Evolutionary conservation across 768 basidiomycete species (phyloP).

Genomic region (Lyophyllum decastes): DNA sequence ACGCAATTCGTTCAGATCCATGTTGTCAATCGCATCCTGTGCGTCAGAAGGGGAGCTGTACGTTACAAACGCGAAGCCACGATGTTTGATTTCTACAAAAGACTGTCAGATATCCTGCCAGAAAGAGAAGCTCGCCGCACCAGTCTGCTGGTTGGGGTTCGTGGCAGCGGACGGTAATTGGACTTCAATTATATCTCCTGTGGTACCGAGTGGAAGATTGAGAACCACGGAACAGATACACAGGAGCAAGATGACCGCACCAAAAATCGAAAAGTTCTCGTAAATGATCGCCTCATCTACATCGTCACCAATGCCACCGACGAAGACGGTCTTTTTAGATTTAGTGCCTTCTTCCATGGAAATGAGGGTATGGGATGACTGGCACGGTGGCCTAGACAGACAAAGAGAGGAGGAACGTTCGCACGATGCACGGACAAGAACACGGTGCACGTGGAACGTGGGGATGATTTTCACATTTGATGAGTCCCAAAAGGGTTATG

Average conservation of each 20-base stretch:
- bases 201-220: constrained; percentile 11
- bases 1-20: constrained; percentile 90
- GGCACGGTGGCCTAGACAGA: constrained; percentile 2
- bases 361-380: not conserved
- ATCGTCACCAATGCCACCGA: constrained; percentile 83
- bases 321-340: constrained; percentile 83
- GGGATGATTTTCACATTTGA: constrained; percentile 15
- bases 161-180: constrained; percentile 80
- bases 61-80: constrained; percentile 94
- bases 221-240: not conserved
- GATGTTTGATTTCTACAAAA: constrained; percentile 67
- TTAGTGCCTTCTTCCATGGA: constrained; percentile 82
- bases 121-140: constrained; percentile 32
- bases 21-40: constrained; percentile 97
- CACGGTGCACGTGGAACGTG: constrained; percentile 27
- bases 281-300: constrained; percentile 78
- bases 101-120: constrained; percentile 3
- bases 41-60: constrained; percentile 81
- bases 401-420: constrained; percentile 36
- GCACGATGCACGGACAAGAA: constrained; percentile 38
- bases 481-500: constrained; percentile 20
- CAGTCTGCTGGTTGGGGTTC: constrained; percentile 65
- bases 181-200: constrained; percentile 93
- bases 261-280: constrained; percentile 85
- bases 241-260: constrained; percentile 41